These are phyloP conservation scores for Diddensiella santjacobensis DNA, from an alignment of 805 yeast genomes.

Conservation along the genomic window DNA sequence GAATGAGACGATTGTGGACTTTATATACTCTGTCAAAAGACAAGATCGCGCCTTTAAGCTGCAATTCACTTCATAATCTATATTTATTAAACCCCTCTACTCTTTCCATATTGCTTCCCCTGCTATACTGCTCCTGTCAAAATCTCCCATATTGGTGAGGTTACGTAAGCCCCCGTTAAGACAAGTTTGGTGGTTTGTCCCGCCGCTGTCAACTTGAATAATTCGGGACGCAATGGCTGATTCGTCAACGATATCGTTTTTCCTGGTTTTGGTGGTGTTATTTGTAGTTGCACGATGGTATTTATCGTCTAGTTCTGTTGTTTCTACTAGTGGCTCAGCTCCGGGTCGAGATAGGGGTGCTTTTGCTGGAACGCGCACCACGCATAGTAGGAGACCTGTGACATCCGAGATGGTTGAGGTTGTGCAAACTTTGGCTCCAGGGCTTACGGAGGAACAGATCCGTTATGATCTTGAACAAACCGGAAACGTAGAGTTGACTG, in stretches of 20 bases:
- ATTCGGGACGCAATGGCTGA: slow-evolving; percentile 18
- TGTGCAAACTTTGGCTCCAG: slow-evolving; percentile 80
- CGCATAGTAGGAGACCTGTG: slow-evolving; percentile 27
- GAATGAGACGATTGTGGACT: slow-evolving; percentile 81
- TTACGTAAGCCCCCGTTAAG: too few species aligned
- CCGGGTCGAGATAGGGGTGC: slow-evolving; percentile 3
- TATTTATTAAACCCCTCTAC: too few species aligned
- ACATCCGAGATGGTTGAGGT: slow-evolving; percentile 67
- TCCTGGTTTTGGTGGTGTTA: slow-evolving; percentile 22
- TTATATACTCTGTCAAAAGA: slow-evolving; percentile 78
- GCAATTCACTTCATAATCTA: slow-evolving; percentile 20
- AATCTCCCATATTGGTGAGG: too few species aligned
- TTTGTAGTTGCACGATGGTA: slow-evolving; percentile 23
- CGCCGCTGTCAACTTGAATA: background rate
- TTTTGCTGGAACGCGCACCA: background rate
- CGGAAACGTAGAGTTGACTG: slow-evolving; percentile 68
- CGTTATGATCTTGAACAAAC: slow-evolving; percentile 67
- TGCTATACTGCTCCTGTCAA: background rate
- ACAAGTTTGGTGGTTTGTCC: too few species aligned
- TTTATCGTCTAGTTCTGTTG: slow-evolving; percentile 5
- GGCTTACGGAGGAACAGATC: slow-evolving; percentile 64
- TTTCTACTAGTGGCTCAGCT: slow-evolving; percentile 3
- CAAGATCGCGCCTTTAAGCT: slow-evolving; percentile 38
- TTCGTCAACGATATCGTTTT: slow-evolving; percentile 21
- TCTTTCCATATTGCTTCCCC: background rate